phyloP scores from a whole-genome alignment of 305 asterid species.

The Ajuga reptans region DNA sequence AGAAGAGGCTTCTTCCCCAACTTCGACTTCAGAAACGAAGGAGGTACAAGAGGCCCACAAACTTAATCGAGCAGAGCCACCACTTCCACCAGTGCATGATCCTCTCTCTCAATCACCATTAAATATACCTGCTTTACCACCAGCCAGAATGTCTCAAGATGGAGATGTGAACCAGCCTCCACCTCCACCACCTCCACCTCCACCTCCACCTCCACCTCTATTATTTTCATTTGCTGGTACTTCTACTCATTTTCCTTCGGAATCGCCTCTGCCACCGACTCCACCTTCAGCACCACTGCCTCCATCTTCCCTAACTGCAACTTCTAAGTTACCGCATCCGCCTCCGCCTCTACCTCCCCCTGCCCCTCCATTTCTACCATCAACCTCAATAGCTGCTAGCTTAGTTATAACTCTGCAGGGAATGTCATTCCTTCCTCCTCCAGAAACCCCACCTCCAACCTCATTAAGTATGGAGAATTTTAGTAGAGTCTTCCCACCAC shows the following conservation, averaged over 20 bases:
- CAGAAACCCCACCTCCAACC: slow-evolving; percentile 23
- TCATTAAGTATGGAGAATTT: slow-evolving; percentile 21
- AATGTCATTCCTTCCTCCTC: slow-evolving; percentile 21
- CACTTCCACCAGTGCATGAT: neutral
- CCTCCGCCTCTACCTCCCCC: slow-evolving; percentile 1
- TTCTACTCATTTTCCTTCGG: neutral
- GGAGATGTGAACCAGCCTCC: slow-evolving; percentile 8
- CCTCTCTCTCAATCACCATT: slow-evolving; percentile 6
- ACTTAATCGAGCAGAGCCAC: slow-evolving; percentile 21
- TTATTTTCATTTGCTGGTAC: slow-evolving; percentile 1
- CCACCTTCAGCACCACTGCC: slow-evolving; percentile 13
- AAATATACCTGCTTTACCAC: slow-evolving; percentile 5
- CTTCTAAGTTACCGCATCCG: neutral
- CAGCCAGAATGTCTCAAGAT: neutral
- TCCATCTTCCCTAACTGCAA: slow-evolving; percentile 8
- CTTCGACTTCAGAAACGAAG: slow-evolving; percentile 24
- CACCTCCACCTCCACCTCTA: slow-evolving; percentile 15
- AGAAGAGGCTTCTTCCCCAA: slow-evolving; percentile 25
- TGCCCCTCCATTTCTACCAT: slow-evolving; percentile 12
- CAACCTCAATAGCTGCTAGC: slow-evolving; percentile 13
- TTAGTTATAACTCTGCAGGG: slow-evolving; percentile 4
- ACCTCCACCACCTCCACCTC: slow-evolving; percentile 3
- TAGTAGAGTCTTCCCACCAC: slow-evolving; percentile 32
- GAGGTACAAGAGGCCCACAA: slow-evolving; percentile 28
- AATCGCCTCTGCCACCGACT: neutral